Evolutionary conservation across 768 basidiomycete species (phyloP).

Genomic region (Mycena metata): DNA sequence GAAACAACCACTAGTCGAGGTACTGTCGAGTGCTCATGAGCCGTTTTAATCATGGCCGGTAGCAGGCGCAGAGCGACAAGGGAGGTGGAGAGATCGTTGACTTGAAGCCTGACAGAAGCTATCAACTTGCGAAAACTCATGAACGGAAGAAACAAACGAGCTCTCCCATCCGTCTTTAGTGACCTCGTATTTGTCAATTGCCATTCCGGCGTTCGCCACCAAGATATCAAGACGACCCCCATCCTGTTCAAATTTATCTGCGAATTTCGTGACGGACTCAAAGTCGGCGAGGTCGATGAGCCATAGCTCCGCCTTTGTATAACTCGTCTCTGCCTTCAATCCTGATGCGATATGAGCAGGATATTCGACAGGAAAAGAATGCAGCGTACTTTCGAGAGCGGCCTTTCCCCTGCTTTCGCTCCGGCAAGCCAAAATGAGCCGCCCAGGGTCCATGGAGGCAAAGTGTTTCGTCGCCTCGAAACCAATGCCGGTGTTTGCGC

Average conservation of each 20-base stretch:
- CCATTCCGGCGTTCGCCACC: slow-evolving; percentile 13
- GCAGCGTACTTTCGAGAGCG: neutral
- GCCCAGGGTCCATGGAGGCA: slow-evolving; percentile 3
- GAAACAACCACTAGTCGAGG: slow-evolving; percentile 42
- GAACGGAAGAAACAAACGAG: neutral
- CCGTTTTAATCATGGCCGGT: slow-evolving; percentile 43
- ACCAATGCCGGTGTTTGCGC: slow-evolving; percentile 66
- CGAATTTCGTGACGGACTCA: slow-evolving; percentile 46
- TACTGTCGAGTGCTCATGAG: slow-evolving; percentile 15
- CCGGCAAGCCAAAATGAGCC: slow-evolving; percentile 15
- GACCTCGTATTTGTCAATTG: neutral
- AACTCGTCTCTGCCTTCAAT: slow-evolving; percentile 41
- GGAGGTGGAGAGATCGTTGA: slow-evolving; percentile 48
- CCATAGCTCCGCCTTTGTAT: slow-evolving; percentile 45
- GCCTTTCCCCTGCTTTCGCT: slow-evolving; percentile 14
- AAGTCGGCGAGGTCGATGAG: slow-evolving; percentile 47
- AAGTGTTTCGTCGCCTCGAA: slow-evolving; percentile 54
- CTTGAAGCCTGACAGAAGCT: slow-evolving; percentile 33
- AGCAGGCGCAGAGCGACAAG: slow-evolving; percentile 47
- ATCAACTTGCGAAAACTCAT: slow-evolving; percentile 34
- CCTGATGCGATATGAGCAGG: slow-evolving; percentile 38
- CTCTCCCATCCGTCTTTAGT: neutral
- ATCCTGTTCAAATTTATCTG: slow-evolving; percentile 37
- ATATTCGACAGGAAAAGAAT: neutral
- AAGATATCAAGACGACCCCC: slow-evolving; percentile 24